Evolutionary conservation across 2,329 filamentous ascomycete species (phyloP).

Genomic region (Hortaea sp.): DNA sequence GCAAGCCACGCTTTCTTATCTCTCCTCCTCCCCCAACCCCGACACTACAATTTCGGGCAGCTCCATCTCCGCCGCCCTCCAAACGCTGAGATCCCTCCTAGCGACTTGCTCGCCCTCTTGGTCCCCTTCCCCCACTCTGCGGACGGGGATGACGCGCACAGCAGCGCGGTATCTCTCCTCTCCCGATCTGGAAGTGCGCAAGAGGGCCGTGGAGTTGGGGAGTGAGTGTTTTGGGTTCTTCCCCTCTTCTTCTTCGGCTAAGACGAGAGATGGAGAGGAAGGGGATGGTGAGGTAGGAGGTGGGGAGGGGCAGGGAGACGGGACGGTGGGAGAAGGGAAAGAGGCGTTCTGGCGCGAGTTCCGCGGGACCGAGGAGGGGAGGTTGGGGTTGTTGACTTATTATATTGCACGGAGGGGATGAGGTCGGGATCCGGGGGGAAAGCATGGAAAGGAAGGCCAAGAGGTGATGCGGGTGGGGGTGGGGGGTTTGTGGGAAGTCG

Average conservation of each 20-base stretch:
- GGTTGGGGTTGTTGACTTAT: slow-evolving; percentile 68
- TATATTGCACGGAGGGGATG: slow-evolving; percentile 57
- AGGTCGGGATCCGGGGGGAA: too few species aligned
- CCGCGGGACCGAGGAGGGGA: slow-evolving; percentile 53
- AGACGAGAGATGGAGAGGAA: too few species aligned
- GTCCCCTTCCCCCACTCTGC: slow-evolving; percentile 23
- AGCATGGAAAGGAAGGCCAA: too few species aligned
- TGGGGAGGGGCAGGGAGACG: too few species aligned
- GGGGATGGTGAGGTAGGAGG: too few species aligned
- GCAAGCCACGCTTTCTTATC: neutral
- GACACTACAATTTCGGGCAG: neutral
- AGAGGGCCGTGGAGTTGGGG: slow-evolving; percentile 73
- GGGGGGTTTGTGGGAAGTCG: too few species aligned
- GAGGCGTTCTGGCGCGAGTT: slow-evolving; percentile 57
- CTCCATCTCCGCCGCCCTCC: slow-evolving; percentile 22
- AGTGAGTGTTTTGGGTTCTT: slow-evolving; percentile 51
- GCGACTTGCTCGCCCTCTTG: slow-evolving; percentile 52
- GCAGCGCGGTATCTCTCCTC: slow-evolving; percentile 17
- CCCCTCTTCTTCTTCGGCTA: slow-evolving; percentile 3
- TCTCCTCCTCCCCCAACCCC: neutral
- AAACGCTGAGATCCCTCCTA: slow-evolving; percentile 32
- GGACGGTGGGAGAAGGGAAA: slow-evolving; percentile 12
- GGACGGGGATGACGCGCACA: slow-evolving; percentile 13
- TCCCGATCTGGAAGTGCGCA: slow-evolving; percentile 30
- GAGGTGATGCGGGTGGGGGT: too few species aligned